Percentiles rank a stretch among this genome's conserved stretches.
Conservation (phyloP, 2,329 filamentous ascomycete genomes). For the Hymenoscyphus scutula region DNA sequence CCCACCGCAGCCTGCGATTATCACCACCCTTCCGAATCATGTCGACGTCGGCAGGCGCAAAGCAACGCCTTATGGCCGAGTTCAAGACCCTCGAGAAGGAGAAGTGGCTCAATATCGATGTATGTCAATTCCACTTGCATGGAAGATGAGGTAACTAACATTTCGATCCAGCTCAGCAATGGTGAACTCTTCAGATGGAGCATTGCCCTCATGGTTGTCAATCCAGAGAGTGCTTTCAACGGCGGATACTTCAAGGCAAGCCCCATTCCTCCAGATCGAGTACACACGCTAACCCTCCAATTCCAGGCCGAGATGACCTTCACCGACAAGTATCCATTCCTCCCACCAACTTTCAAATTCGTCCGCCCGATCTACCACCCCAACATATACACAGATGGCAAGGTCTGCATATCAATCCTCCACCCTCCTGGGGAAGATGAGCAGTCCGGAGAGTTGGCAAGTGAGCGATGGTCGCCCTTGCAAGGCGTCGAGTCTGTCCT, state of each 20-base stretch:
- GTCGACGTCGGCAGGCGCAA: conserved; percentile 48
- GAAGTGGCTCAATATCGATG: conserved; percentile 90
- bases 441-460: conserved; percentile 85
- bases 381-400: conserved; percentile 89
- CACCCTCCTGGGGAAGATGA: conserved; percentile 89
- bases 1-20: neutral
- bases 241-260: conserved; percentile 81
- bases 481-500: conserved; percentile 94
- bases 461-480: conserved; percentile 90
- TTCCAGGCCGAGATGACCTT: conserved; percentile 78
- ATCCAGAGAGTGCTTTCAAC: conserved; percentile 86
- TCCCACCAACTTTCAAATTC: conserved; percentile 87
- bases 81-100: conserved; percentile 79
- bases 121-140: conserved; percentile 41
- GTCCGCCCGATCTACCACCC: conserved; percentile 78
- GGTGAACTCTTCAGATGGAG: conserved; percentile 84
- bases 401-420: conserved; percentile 93
- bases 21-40: neutral
- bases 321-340: conserved; percentile 82
- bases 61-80: conserved; percentile 87
- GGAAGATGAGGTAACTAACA: conserved; percentile 18
- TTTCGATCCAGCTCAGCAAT: conserved; percentile 54
- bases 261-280: neutral
- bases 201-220: conserved; percentile 86
- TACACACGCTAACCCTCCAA: conserved; percentile 11